Base-by-base conservation (phyloP, 108 stramenopile genomes). In the Cyclotella choctawhatcheeana region DNA sequence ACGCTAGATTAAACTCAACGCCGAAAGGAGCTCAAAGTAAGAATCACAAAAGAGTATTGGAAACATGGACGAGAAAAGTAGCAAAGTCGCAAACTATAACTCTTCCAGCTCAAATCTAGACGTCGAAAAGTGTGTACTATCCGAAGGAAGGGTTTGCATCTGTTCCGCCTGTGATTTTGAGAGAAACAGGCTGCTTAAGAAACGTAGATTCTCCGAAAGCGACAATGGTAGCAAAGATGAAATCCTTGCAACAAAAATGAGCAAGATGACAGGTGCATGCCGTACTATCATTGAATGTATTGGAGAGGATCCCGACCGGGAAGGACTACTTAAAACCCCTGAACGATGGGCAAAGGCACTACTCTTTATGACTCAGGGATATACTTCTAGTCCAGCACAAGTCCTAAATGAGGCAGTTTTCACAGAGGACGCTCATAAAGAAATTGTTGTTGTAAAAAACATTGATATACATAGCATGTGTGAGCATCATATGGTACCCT, bases 401-500 rank as follows among this genome's bases (percentile, higher is more conserved):
- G 94, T 99, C 29, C 84, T 96, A 18, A 96, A 97, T 65, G 88
- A 83, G 22, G 99, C 98, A 3, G 73, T 99, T 29, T 99, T 99
- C 76, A 84, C 90, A 12, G 93, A 92, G 55, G 91, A 92, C 64
- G 75, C 85, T 69, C 93, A 97, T 69, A 84, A 88, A 55, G 98
- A 98, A 77, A 98, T 98, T 92, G 97, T 99, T 18, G 88, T 98
- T 8, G 97, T 99, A 17, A 87, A 89, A 69, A 93, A 99, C 83
- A 99, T 99, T 76, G 96, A 96, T 61, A 92, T 99, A 47, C 91
- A 95, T 76, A 85, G 83, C 53, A 78, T 98, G 73, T 99, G 99
- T 79, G 99, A 99, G 82, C 99, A 99, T 85, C 99, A 99, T 77
- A 95, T 99, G 96, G 91, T 99, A 17, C 99, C 99, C 8, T 99